Evolutionary conservation across 192 early-diverging fungal species (phyloP), one percentile per base, ranked within the genome.

Genomic region (Coemansia sp.): DNA sequence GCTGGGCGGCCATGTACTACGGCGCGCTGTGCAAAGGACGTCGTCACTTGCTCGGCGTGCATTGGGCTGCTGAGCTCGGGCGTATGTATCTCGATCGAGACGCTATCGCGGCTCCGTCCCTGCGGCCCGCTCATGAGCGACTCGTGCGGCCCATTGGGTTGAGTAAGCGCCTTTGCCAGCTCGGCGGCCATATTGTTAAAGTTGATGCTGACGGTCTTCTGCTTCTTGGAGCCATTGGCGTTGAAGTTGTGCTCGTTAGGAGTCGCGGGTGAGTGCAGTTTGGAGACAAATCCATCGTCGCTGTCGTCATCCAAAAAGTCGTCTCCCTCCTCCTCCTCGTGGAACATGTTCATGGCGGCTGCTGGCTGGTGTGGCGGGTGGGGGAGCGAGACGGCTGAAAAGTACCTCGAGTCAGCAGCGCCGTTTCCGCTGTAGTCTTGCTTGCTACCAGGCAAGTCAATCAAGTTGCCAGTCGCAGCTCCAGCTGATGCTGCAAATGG

Each of bases 171-270:
- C 49, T 65, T 68, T 2, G 73, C 73, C 22, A 81, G 63, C 49
- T 75, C 73, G 5, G 73, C 73, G 0, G 73, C 78, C 43, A 81
- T 63, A 22, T 51, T 75, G 43, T 72, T 73, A 32, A 75, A 62
- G 20, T 74, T 72, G 38, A 64, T 62, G n/a, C 78, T 75, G 35
- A 45, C 53, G 6, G 72, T 69, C 58, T 53, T 74, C 68, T 60
- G 67, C n/a, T 47, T 61, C 2, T 19, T 40, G 1, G 17, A 15
- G 36, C 11, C 19, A 0, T 32, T 36, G 8, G 22, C 42, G 0
- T 42, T 17, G 15, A 8, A 53, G 49, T 31, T 43, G 36, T 39
- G 59, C 41, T 20, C 39, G 5, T 29, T 62, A 1, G 1, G 25
- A 12, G 24, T 32, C 9, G 15, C 19, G 7, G 56, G 56, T 17